Evolutionary conservation across 192 early-diverging fungal genomes (phyloP).

Genomic region (Backusella sp.): DNA sequence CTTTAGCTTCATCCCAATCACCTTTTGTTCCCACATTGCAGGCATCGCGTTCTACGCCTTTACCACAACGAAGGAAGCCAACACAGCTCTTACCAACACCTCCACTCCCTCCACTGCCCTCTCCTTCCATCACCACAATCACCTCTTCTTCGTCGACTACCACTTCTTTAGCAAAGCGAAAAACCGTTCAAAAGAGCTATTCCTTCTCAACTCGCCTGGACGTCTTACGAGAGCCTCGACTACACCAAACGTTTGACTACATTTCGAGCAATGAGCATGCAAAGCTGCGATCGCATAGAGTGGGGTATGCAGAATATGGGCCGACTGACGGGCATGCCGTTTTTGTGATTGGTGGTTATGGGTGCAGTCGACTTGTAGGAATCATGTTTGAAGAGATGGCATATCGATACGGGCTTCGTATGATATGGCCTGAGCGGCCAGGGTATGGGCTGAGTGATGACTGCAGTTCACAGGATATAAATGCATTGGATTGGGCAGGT

Average conservation of each 20-base stretch:
- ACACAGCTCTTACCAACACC: neutral
- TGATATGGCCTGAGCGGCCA: slow-evolving; percentile 42
- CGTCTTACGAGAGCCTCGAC: slow-evolving; percentile 21
- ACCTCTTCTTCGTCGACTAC: neutral
- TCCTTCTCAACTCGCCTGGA: neutral
- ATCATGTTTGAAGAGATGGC: slow-evolving; percentile 43
- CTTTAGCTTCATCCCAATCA: slow-evolving; percentile 3
- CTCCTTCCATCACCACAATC: neutral
- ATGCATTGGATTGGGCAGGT: slow-evolving; percentile 40
- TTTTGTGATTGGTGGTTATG: slow-evolving; percentile 40
- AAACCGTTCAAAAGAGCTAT: neutral
- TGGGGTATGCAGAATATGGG: slow-evolving; percentile 41
- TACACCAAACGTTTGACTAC: slow-evolving; percentile 33
- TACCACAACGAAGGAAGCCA: neutral
- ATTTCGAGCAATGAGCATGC: neutral
- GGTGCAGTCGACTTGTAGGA: slow-evolving; percentile 37
- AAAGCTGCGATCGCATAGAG: slow-evolving; percentile 12
- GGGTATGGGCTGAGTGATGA: slow-evolving; percentile 41
- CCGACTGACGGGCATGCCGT: slow-evolving; percentile 23
- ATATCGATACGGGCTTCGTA: slow-evolving; percentile 26
- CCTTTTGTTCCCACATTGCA: neutral
- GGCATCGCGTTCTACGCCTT: neutral
- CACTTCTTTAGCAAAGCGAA: neutral
- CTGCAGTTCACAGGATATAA: slow-evolving; percentile 31
- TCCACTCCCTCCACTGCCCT: neutral